Percentiles rank a stretch among this genome's conserved stretches.
Evolutionary conservation across 148 eudicot species (phyloP).

Genomic region (Beta vulgaris): DNA sequence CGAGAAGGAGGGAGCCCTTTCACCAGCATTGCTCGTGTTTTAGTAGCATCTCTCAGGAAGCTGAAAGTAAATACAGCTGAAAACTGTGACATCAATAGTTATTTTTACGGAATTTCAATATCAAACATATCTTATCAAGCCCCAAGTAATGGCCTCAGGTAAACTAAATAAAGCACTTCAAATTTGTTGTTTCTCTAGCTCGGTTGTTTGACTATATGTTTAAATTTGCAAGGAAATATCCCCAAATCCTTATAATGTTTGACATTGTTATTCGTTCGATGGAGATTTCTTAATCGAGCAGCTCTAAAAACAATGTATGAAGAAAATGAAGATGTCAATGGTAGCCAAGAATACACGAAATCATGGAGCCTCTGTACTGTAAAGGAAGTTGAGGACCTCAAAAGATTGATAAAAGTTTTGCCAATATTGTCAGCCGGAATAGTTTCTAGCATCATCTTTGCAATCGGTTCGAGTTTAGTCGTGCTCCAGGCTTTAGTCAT

Average conservation of each 20-base stretch:
- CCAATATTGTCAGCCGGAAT: slow-evolving; percentile 7
- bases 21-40: not conserved
- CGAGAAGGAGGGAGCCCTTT: not conserved
- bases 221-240: too few species aligned
- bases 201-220: too few species aligned
- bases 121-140: not conserved
- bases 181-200: too few species aligned
- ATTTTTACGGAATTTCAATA: not conserved
- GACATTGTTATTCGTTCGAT: not conserved
- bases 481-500: slow-evolving; percentile 12
- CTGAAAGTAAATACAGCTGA: not conserved
- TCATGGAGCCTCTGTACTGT: not conserved
- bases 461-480: not conserved
- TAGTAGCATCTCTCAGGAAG: not conserved
- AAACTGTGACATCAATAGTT: not conserved
- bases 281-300: not conserved
- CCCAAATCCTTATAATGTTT: too few species aligned
- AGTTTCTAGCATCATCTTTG: not conserved
- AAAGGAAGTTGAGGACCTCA: slow-evolving; percentile 2
- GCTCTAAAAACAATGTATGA: not conserved
- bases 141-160: not conserved
- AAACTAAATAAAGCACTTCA: not conserved
- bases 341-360: not conserved
- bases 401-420: not conserved
- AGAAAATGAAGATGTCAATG: not conserved